phyloP scores from a whole-genome alignment of 108 stramenopile species.

The Stephanodiscus minutulus region DNA sequence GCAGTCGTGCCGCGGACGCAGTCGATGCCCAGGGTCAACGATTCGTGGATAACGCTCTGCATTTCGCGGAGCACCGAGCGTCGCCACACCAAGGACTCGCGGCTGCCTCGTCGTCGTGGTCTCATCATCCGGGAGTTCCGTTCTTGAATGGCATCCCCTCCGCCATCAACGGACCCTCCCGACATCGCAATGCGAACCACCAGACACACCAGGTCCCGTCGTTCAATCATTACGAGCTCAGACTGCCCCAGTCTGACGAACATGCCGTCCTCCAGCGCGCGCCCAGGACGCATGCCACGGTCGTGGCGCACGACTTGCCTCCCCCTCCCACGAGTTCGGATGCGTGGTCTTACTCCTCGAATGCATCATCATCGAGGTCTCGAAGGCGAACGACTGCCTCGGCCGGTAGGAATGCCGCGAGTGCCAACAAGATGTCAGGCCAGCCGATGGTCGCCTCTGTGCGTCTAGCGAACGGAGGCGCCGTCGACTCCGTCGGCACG shows the following conservation, averaged over 20 bases:
- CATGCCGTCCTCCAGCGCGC: constrained; percentile 24
- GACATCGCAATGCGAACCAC: constrained; percentile 2
- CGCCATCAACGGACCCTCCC: constrained; percentile 9
- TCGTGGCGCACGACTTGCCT: constrained; percentile 38
- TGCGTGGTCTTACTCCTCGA: constrained; percentile 37
- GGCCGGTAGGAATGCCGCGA: neutral
- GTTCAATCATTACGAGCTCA: constrained; percentile 10
- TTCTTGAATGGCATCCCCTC: constrained; percentile 16
- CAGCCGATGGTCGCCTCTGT: constrained; percentile 10
- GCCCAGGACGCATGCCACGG: constrained; percentile 31
- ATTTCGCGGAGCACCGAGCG: constrained; percentile 8
- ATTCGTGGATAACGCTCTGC: constrained; percentile 5
- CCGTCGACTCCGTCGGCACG: constrained; percentile 7
- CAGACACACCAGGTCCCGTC: neutral
- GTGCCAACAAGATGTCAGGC: neutral
- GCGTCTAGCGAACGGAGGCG: constrained; percentile 11
- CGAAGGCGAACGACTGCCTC: constrained; percentile 15
- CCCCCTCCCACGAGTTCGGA: constrained; percentile 36
- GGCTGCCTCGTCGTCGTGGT: neutral
- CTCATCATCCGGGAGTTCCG: neutral
- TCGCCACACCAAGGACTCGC: no score
- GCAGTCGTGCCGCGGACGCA: neutral
- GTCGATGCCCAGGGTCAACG: constrained; percentile 2
- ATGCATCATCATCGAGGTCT: constrained; percentile 27
- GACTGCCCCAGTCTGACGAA: constrained; percentile 20